Base-by-base conservation (phyloP, 768 basidiomycete species). In the Ramaria sp. region DNA sequence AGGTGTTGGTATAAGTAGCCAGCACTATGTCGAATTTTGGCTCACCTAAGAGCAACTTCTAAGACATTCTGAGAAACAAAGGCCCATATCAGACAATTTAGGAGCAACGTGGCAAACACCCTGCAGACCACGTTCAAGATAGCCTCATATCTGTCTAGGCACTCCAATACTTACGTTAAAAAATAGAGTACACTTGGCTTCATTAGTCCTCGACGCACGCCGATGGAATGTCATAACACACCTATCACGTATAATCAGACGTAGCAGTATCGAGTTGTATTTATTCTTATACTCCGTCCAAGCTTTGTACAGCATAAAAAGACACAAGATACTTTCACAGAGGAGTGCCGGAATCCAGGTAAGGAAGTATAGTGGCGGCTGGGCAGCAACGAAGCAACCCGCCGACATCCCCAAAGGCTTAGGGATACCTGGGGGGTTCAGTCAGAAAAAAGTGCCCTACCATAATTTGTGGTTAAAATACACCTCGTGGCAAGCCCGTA, bases 341-440 rank as follows among this genome's bases (percentile, higher is more conserved):
- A 69, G 63, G 15, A 84, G 69, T 61, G 81, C 72, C 1, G 82
- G 82, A 42, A 83, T 75, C 82, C 82, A 84, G 65, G 81, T 80
- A 19, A 73, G 69, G 62, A 72, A 82, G 64, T 81, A 78, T 39
- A 72, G 68, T 7, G 55, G n/a, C 24, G 59, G 46, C 11, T n/a
- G 33, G 11, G 33, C 54, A 31, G 15, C 53, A 33, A 57, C 33
- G 38, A 4, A 52, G 31, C 24, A 45, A n/a, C 43, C 43, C 7
- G 5, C 22, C 6, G 22, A 6, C 43, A n/a, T 24, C 6, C 22
- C 43, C 15, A 15, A 15, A 45, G 22, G 43, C 43, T 7, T 24
- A 45, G 22, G 43, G 15, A 45, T n/a, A 7, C 43, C 22, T n/a
- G n/a, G n/a, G 4, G 15, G 5, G 22, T 15, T 5, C 22, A n/a